Evolutionary conservation across 1,284 basidiomycete genomes (phyloP).

Genomic region (Thelephora terrestris): DNA sequence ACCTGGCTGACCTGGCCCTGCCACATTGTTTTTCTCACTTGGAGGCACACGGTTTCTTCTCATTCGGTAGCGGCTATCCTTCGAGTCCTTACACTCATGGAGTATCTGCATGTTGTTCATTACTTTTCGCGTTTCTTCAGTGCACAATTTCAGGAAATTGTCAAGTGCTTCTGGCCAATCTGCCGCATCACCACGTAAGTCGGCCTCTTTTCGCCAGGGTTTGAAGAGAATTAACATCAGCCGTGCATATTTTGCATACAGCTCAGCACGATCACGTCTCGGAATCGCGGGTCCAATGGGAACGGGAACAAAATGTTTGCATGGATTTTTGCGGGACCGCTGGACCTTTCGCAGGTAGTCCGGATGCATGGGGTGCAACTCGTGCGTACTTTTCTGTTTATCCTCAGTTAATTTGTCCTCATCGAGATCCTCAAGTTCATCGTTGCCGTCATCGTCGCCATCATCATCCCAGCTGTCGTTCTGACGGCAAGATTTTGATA

Average conservation of each 20-base stretch:
- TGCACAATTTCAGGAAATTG: conserved; percentile 5
- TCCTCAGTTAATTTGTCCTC: too few species aligned
- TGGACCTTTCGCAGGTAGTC: conserved; percentile 11
- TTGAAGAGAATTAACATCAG: conserved; percentile 11
- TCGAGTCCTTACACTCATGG: conserved; percentile 25
- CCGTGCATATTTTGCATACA: not conserved
- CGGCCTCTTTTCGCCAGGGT: conserved; percentile 13
- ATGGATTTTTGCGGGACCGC: not conserved
- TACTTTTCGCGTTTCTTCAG: conserved; percentile 1
- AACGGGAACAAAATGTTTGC: conserved; percentile 13
- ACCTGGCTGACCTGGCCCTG: not conserved
- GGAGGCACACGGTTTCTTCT: conserved; percentile 21
- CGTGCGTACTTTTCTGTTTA: not conserved
- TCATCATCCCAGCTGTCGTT: conserved; percentile 2
- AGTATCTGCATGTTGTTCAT: conserved; percentile 27
- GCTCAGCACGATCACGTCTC: conserved; percentile 11
- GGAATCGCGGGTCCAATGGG: conserved; percentile 22
- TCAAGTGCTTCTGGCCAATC: conserved; percentile 18
- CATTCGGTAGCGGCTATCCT: conserved; percentile 1
- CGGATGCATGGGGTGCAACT: conserved; percentile 6
- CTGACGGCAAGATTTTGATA: not conserved
- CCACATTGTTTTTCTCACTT: conserved; percentile 3
- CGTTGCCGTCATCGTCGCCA: not conserved
- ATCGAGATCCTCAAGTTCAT: too few species aligned
- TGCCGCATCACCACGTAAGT: conserved; percentile 12